Base-by-base conservation (phyloP, 352 stramenopile species). In the Thraustotheca clavata region DNA sequence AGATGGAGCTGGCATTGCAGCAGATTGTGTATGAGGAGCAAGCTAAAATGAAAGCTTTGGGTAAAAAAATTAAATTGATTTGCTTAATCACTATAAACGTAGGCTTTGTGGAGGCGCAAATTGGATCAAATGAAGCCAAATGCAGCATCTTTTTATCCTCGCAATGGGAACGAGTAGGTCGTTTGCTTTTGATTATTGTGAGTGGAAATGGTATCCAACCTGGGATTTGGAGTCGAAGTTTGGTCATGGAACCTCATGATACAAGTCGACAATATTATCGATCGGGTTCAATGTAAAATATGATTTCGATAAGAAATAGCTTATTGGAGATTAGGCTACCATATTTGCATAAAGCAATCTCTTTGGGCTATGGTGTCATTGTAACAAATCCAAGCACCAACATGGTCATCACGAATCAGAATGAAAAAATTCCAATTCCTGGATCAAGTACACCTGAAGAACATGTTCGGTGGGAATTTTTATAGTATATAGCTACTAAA, bases 21-120 rank as follows among this genome's bases (percentile, higher is more conserved):
- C 80, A 88, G 73, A 92, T 92, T 69, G 83, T 92, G 66, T 76
- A 83, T 33, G 80, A 92, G 52, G 83, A 92, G 65, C 83, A 92
- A 76, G 70, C 81, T 46, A 90, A 93, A 68, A 93, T 93, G 83
- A 68, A 84, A 59, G 79, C 89, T 47, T 61, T 93, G 33, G 83
- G 83, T 65, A 33, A n/a, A 46, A 27, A 5, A n/a, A n/a, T 5
- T 60, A 2, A n/a, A 12, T 4, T 16, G 2, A 1, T 4, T 3
- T 46, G n/a, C 11, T 46, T 52, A 31, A 52, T 31, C 9, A 24
- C 50, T 34, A 22, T 4, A 4, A 8, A 39, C 11, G 33, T 33
- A 65, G 57, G 57, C 60, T 93, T 93, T 60, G 74, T 90, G 6
- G 83, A 93, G 70, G 87, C 79, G 38, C 87, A 72, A 66, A 89